Evolutionary conservation across 2,329 filamentous ascomycete genomes (phyloP).

Genomic region (Orbilia blumenaviensis): DNA sequence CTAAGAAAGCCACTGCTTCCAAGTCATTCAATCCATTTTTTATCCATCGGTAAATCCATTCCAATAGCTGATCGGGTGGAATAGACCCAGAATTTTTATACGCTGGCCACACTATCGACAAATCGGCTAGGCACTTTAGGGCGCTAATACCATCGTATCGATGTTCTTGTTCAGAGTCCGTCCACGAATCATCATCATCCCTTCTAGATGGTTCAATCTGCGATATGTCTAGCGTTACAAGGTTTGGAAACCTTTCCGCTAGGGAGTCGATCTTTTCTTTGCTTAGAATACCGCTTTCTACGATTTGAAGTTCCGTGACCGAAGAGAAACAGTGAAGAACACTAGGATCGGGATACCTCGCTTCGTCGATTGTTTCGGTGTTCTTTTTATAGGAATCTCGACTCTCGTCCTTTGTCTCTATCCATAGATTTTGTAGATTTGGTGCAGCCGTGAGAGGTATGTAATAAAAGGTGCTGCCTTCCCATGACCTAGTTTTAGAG

Average conservation of each 20-base stretch:
- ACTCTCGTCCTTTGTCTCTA: background rate
- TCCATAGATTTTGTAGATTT: background rate
- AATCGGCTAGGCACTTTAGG: background rate
- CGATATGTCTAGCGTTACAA: background rate
- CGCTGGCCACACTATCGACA: background rate
- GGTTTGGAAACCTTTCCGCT: background rate
- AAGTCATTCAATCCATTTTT: background rate
- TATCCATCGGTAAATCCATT: background rate
- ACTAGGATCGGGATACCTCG: background rate
- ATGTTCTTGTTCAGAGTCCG: background rate
- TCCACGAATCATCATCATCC: background rate
- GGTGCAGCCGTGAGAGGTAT: background rate
- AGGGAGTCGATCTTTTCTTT: background rate
- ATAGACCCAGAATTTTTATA: background rate
- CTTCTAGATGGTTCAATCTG: background rate
- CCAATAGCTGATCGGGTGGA: background rate
- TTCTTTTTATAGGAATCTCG: background rate
- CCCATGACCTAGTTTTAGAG: background rate
- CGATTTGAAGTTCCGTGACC: background rate
- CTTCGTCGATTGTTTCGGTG: background rate
- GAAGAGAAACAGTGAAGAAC: background rate
- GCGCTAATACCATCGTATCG: background rate
- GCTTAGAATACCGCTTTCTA: background rate
- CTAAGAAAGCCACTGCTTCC: background rate
- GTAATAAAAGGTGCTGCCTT: background rate